Evolutionary conservation across 352 stramenopile species (phyloP).

Genomic region (Phytophthora cryptogea): DNA sequence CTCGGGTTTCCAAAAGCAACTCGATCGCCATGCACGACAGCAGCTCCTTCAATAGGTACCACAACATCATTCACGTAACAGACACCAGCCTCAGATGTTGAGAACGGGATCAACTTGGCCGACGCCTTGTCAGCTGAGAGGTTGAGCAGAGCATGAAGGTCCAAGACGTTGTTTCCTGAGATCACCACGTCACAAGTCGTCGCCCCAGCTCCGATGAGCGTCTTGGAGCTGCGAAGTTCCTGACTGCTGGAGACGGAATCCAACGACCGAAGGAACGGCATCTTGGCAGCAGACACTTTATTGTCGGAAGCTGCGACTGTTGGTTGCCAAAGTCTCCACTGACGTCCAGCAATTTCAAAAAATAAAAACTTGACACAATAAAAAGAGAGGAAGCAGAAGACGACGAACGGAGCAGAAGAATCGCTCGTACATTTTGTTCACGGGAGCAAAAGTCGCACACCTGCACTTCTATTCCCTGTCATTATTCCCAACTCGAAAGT

Average conservation of each 20-base stretch:
- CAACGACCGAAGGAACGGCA: constrained; percentile 53
- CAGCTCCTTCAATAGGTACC: constrained; percentile 42
- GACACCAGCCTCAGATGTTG: constrained; percentile 27
- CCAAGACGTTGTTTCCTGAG: constrained; percentile 38
- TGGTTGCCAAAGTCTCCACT: constrained; percentile 10
- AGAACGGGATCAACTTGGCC: constrained; percentile 62
- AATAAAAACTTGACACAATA: neutral
- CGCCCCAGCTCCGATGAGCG: constrained; percentile 49
- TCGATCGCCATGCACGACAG: constrained; percentile 65
- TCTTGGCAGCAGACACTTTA: neutral
- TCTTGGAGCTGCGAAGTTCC: constrained; percentile 67
- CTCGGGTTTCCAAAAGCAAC: constrained; percentile 50
- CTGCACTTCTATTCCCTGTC: constrained; percentile 47
- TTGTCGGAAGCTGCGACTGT: constrained; percentile 16
- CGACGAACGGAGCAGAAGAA: constrained; percentile 3
- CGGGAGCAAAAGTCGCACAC: constrained; percentile 36
- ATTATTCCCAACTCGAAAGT: constrained; percentile 58
- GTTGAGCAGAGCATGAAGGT: constrained; percentile 63
- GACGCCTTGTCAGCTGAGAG: constrained; percentile 41
- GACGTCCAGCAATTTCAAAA: no score
- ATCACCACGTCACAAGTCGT: constrained; percentile 70
- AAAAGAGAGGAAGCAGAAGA: constrained; percentile 3
- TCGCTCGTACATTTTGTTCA: constrained; percentile 29
- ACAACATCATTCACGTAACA: constrained; percentile 60
- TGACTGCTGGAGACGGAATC: constrained; percentile 7